Evolutionary conservation across 192 early-diverging fungal genomes (phyloP).

Genomic region (Podila verticillata): DNA sequence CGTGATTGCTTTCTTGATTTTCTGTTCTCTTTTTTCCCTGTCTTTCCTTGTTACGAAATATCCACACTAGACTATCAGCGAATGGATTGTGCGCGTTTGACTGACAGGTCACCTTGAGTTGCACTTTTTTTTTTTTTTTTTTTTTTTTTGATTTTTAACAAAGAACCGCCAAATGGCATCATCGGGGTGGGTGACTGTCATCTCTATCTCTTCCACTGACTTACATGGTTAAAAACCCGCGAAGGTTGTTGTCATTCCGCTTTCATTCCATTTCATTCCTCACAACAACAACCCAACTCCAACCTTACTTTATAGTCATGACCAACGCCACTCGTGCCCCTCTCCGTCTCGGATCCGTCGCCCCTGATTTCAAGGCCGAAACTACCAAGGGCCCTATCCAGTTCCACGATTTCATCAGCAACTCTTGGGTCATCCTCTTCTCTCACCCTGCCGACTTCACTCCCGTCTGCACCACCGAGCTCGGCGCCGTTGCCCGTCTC

Average conservation of each 20-base stretch:
- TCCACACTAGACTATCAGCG: no score
- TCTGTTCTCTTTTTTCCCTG: no score
- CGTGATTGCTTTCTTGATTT: no score
- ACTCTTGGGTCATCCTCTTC: conserved; percentile 95
- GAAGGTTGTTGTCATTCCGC: neutral
- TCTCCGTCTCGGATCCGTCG: conserved; percentile 54
- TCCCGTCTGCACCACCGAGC: conserved; percentile 97
- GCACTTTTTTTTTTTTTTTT: neutral
- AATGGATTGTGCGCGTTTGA: no score
- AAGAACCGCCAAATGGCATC: no score
- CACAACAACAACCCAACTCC: neutral
- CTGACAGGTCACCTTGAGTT: neutral
- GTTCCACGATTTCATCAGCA: conserved; percentile 89
- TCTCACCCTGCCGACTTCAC: conserved; percentile 99
- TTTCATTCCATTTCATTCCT: neutral
- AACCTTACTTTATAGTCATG: neutral
- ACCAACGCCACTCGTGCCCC: conserved; percentile 16
- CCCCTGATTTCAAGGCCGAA: conserved; percentile 79
- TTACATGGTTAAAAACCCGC: no score
- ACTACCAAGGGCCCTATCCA: conserved; percentile 92
- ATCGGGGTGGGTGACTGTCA: no score
- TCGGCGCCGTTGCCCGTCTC: conserved; percentile 91
- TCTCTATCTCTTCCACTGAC: no score
- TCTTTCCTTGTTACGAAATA: no score
- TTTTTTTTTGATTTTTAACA: neutral